These are phyloP conservation scores for Plasmodiophora brassicae DNA, from an alignment of 208 protist species.

Conservation along the genomic window DNA sequence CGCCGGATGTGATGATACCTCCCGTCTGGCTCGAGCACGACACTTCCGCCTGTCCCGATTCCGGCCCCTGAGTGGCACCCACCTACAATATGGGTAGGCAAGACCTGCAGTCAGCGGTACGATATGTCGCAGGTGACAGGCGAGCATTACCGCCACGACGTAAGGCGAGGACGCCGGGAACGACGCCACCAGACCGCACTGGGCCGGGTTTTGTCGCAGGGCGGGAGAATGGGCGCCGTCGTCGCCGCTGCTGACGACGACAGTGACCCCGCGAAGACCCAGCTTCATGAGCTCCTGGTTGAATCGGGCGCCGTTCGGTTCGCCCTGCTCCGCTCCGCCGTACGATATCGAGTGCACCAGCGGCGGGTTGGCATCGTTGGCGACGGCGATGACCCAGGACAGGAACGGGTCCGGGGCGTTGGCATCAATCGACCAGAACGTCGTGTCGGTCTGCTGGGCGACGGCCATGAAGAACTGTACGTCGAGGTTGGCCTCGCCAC, in stretches of 20 bases:
- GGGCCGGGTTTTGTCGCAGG: not conserved
- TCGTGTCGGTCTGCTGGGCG: not conserved
- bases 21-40: conserved; percentile 45
- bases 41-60: not conserved
- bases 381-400: conserved; percentile 14
- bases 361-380: not conserved
- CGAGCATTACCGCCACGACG: not conserved
- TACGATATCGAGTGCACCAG: not conserved
- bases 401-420: conserved; percentile 21
- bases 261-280: not conserved
- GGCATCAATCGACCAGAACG: conserved; percentile 46
- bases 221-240: conserved; percentile 27
- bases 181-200: not conserved
- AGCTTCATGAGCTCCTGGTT: not conserved
- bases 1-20: conserved; percentile 57
- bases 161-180: not conserved
- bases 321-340: not conserved
- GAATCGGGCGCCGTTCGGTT: not conserved
- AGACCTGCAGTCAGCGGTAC: not conserved
- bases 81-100: not conserved
- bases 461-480: conserved; percentile 15
- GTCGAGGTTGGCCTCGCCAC: conserved; percentile 25
- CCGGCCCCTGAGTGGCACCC: not conserved
- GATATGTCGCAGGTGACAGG: not conserved
- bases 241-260: conserved; percentile 3